These are phyloP conservation scores for Blastocystis sp. DNA, from an alignment of 352 stramenopile genomes.

Conservation along the genomic window DNA sequence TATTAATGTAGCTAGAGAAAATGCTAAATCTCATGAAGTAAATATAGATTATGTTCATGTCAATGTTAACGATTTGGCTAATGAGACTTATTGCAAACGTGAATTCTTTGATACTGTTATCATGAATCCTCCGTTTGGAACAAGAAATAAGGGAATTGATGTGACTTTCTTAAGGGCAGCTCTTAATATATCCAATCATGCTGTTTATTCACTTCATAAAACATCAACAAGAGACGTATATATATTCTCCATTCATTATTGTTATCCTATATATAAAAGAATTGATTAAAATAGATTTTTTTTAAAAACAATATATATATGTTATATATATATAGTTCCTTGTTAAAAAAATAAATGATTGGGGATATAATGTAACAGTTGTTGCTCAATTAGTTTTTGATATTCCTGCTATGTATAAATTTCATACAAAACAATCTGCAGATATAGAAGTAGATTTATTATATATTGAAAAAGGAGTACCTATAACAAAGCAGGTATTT, in stretches of 20 bases:
- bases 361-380: constrained; percentile 48
- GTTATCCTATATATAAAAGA: no score
- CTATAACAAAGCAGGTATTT: no score
- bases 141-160: constrained; percentile 56
- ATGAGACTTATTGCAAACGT: no score
- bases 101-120: constrained; percentile 56
- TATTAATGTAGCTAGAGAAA: no score
- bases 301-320: no score
- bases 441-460: constrained; percentile 58
- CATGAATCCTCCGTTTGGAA: constrained; percentile 59
- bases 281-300: no score
- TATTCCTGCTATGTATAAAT: constrained; percentile 56
- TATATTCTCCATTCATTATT: no score
- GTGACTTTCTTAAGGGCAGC: constrained; percentile 51
- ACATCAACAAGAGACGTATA: constrained; percentile 51
- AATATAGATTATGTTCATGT: no score
- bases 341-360: constrained; percentile 47
- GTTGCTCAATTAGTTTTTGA: constrained; percentile 57
- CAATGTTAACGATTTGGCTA: no score
- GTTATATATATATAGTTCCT: no score
- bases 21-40: no score
- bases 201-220: constrained; percentile 62
- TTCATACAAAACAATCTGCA: constrained; percentile 52
- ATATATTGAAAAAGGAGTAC: no score
- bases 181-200: constrained; percentile 44